Evolutionary conservation across 2,329 filamentous ascomycete genomes (phyloP).

Genomic region (Fusarium sp.): DNA sequence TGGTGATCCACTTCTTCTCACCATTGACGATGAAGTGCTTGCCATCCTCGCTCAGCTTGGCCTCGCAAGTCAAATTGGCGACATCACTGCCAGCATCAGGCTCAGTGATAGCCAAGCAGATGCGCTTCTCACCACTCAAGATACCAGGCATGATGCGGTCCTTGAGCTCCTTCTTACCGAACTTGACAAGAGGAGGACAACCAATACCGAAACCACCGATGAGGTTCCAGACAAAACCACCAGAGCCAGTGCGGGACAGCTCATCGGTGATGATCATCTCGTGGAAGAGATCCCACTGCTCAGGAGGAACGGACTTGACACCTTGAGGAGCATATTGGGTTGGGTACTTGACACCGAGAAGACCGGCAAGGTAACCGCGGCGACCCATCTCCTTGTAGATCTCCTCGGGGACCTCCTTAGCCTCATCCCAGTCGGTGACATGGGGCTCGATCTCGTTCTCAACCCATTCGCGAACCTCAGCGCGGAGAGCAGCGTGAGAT

Average conservation of each 20-base stretch:
- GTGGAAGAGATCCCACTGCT: conserved; percentile 99
- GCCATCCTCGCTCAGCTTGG: conserved; percentile 92
- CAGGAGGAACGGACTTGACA: conserved; percentile 81
- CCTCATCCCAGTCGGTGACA: conserved; percentile 97
- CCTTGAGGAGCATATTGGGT: conserved; percentile 76
- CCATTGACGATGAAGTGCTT: conserved; percentile 99
- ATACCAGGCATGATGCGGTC: conserved; percentile 91
- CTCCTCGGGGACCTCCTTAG: conserved; percentile 85
- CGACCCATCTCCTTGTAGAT: conserved; percentile 98
- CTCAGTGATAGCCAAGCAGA: conserved; percentile 97
- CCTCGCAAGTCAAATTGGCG: conserved; percentile 94
- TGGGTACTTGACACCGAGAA: conserved; percentile 87
- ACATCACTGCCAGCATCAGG: conserved; percentile 96
- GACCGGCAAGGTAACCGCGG: conserved; percentile 90
- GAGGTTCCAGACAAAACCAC: conserved; percentile 96
- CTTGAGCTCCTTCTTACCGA: conserved; percentile 85
- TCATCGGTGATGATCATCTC: conserved; percentile 97
- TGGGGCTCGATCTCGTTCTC: conserved; percentile 89
- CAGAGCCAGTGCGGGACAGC: conserved; percentile 87
- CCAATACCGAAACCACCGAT: conserved; percentile 98
- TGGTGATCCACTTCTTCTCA: conserved; percentile 99
- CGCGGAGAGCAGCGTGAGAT: conserved; percentile 89
- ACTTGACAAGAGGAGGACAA: conserved; percentile 90
- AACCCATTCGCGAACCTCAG: conserved; percentile 93
- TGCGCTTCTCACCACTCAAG: conserved; percentile 92